Conservation (phyloP, 2,329 filamentous ascomycete genomes). For the Alternaria atra region DNA sequence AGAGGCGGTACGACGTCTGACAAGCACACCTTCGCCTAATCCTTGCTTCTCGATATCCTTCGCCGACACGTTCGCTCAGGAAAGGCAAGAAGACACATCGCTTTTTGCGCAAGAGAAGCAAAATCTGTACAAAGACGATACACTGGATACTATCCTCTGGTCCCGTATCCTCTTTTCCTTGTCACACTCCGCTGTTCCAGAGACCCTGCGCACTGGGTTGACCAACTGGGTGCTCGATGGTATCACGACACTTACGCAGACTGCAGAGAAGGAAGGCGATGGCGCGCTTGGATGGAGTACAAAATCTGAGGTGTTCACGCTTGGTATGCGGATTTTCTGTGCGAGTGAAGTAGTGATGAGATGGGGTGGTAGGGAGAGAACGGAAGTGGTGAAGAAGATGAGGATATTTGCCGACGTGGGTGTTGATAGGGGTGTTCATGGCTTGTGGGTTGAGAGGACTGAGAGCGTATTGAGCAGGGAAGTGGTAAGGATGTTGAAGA, state of each 20-base stretch:
- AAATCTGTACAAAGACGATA: constrained; percentile 90
- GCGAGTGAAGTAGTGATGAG: constrained; percentile 52
- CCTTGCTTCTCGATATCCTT: constrained; percentile 22
- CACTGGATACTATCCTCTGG: constrained; percentile 79
- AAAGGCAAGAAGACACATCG: constrained; percentile 64
- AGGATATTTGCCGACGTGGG: constrained; percentile 34
- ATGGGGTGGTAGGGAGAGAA: constrained; percentile 30
- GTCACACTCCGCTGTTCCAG: constrained; percentile 14
- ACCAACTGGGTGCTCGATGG: constrained; percentile 62
- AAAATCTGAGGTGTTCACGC: constrained; percentile 71
- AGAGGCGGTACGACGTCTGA: constrained; percentile 52
- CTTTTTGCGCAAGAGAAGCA: constrained; percentile 92
- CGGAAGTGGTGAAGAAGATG: constrained; percentile 39
- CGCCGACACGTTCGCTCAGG: constrained; percentile 35
- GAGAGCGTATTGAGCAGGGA: constrained; percentile 43
- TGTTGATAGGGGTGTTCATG: constrained; percentile 39
- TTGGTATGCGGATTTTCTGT: constrained; percentile 60
- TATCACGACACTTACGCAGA: constrained; percentile 55
- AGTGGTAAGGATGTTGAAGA: constrained; percentile 22
- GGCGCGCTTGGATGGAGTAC: constrained; percentile 78
- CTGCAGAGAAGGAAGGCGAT: constrained; percentile 58
- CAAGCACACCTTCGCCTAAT: constrained; percentile 29
- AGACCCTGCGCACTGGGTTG: constrained; percentile 22
- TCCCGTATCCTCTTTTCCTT: constrained; percentile 57
- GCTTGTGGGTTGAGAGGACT: constrained; percentile 49